Base-by-base conservation (phyloP, 176 grass and related monocot genomes). In the Carex cristatella region DNA sequence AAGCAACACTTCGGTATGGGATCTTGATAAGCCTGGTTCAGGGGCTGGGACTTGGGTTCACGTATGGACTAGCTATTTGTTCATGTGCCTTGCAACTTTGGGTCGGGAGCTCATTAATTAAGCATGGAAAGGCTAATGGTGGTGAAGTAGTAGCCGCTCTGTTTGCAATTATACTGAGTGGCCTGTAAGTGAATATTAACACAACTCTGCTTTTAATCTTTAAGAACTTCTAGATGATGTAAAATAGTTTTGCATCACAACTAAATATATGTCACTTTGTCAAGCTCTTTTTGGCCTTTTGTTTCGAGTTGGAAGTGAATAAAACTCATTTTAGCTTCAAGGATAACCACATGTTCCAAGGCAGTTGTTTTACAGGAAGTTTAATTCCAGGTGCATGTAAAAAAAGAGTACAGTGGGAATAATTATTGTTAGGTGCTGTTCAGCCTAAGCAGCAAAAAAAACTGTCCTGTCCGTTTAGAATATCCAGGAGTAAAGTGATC, bases 21-120 rank as follows among this genome's bases (percentile, higher is more conserved):
- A 98, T 95, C 73, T 77, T 98, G 73, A 98, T 98, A 76, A 98
- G 96, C 83, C 81, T 98, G 73, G 96, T 95, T 83, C 96, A 98
- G 93, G 96, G 93, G 51, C 93, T 98, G 86, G 96, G 96, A 65
- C 96, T 98, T 49, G 96, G 96, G 80, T 98, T 98, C 89, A 98
- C 96, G 23, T 98, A 98, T 88, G 96, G 96, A 49, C 96, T 98
- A 83, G 96, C 96, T 79, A 95, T 98, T 86, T 98, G 93, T 85
- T 98, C 96, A 71, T 98, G 96, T 95, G 91, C 96, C 64, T 89
- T 98, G 61, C 96, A 98, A 86, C 93, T 98, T 89, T 95, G 96
- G 96, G 93, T 95, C 48, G 96, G 96, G 63, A 93, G 88, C 81
- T 88, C 87, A 62, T 89, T 98, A 23, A 92, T 98, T 77, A 83